These are phyloP conservation scores for Fusarium camptoceras DNA, from an alignment of 2,329 filamentous ascomycete species.

Conservation along the genomic window DNA sequence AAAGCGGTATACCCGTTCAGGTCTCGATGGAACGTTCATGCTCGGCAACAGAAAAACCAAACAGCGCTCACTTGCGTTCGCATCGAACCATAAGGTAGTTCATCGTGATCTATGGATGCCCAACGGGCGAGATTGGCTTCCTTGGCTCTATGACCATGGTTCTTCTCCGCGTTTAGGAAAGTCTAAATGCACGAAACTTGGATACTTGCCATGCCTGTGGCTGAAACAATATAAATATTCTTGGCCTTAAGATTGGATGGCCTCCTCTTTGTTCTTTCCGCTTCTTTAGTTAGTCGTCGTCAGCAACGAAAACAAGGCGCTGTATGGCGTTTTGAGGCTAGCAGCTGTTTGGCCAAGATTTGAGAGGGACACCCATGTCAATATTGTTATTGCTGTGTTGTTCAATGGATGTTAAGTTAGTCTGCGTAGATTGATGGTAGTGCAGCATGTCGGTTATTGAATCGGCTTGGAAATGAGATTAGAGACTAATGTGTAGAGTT, in stretches of 20 bases:
- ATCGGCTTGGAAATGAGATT: background rate
- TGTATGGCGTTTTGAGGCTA: constrained; percentile 27
- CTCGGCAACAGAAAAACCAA: background rate
- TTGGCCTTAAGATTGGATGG: constrained; percentile 11
- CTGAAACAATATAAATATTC: constrained; percentile 21
- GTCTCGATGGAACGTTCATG: constrained; percentile 8
- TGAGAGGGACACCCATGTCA: constrained; percentile 38
- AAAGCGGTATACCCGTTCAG: constrained; percentile 25
- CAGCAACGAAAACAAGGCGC: constrained; percentile 42
- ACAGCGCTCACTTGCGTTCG: constrained; percentile 10
- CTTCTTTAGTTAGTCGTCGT: constrained; percentile 35
- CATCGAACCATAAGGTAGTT: constrained; percentile 10
- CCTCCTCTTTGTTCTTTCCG: constrained; percentile 21
- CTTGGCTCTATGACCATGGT: background rate
- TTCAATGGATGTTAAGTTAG: constrained; percentile 3
- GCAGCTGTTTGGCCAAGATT: constrained; percentile 29
- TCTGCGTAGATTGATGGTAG: constrained; percentile 10
- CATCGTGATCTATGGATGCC: constrained; percentile 23
- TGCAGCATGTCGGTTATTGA: background rate
- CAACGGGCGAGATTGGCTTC: constrained; percentile 11
- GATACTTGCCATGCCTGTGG: constrained; percentile 8
- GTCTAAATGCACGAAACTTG: constrained; percentile 20
- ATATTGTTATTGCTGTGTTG: constrained; percentile 29
- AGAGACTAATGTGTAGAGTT: background rate
- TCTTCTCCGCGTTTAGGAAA: constrained; percentile 3